Evolutionary conservation across 139 green algal species (phyloP).

Genomic region (Yamagishiella unicocca): DNA sequence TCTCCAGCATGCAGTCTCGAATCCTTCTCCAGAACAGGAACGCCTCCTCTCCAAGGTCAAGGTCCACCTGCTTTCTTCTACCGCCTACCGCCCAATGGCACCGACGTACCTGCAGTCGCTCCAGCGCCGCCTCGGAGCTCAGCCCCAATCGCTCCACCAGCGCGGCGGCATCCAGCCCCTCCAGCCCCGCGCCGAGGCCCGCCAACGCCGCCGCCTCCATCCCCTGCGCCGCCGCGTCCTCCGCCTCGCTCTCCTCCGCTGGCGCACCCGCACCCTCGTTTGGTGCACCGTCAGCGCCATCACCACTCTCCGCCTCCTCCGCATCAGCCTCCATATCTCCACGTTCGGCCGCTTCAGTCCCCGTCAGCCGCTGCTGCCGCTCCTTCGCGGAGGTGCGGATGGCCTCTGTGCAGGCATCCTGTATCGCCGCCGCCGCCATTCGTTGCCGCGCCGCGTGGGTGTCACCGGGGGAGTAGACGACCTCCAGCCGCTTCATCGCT

Average conservation of each 20-base stretch:
- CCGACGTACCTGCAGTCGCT: neutral
- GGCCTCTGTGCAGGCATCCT: neutral
- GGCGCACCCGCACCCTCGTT: neutral
- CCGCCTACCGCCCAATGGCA: neutral
- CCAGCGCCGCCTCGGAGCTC: neutral
- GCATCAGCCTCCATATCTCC: neutral
- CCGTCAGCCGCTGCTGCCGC: neutral
- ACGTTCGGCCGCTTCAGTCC: neutral
- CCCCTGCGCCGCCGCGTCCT: neutral
- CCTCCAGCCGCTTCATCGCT: neutral
- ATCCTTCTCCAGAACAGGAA: too few relatives aligned
- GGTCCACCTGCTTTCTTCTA: too few relatives aligned
- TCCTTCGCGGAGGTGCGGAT: neutral
- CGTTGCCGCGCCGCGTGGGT: too few relatives aligned
- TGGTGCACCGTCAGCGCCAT: neutral
- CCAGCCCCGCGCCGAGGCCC: neutral
- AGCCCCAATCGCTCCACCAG: slow-evolving; percentile 1
- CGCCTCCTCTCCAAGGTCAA: too few relatives aligned
- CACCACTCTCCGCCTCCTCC: neutral
- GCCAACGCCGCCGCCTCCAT: neutral
- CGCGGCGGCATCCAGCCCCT: neutral
- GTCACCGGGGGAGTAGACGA: neutral
- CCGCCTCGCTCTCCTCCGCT: slow-evolving; percentile 3
- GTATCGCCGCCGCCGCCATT: neutral
- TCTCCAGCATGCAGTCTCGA: too few relatives aligned